These are phyloP conservation scores for Apiospora rasikravindrae DNA, from an alignment of 2,329 filamentous ascomycete species.

Conservation along the genomic window DNA sequence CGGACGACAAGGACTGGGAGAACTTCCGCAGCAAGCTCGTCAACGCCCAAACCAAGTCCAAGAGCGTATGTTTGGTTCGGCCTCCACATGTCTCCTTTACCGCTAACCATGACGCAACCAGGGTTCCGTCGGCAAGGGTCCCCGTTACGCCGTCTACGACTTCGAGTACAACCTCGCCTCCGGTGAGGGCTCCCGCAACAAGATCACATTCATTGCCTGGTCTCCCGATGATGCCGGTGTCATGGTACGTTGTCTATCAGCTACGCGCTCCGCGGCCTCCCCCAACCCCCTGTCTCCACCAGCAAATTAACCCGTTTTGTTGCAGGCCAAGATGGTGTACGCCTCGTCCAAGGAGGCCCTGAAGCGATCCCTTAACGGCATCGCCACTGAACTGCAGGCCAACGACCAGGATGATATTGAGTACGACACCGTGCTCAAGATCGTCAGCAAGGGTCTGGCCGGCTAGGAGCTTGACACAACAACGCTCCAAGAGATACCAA, in stretches of 20 bases:
- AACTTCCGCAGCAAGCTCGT: slow-evolving; percentile 78
- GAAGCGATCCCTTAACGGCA: slow-evolving; percentile 77
- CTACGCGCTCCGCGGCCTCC: not conserved
- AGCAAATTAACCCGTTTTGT: slow-evolving; percentile 28
- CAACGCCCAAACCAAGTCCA: slow-evolving; percentile 74
- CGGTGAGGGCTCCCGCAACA: slow-evolving; percentile 78
- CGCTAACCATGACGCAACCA: slow-evolving; percentile 45
- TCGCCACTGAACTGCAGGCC: slow-evolving; percentile 80
- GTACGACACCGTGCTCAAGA: slow-evolving; percentile 72
- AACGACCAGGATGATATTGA: slow-evolving; percentile 86
- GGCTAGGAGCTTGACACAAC: not conserved
- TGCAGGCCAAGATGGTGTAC: slow-evolving; percentile 86
- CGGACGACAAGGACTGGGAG: slow-evolving; percentile 70
- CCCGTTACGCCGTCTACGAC: slow-evolving; percentile 85
- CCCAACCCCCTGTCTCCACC: not conserved
- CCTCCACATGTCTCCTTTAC: slow-evolving; percentile 25
- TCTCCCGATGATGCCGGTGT: slow-evolving; percentile 80
- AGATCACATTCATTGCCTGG: slow-evolving; percentile 81
- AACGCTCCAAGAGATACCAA: slow-evolving; percentile 12
- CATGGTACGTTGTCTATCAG: slow-evolving; percentile 63
- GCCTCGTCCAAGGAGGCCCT: slow-evolving; percentile 86
- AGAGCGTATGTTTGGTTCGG: slow-evolving; percentile 56
- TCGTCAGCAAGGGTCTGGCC: slow-evolving; percentile 67
- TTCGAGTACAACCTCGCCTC: slow-evolving; percentile 76
- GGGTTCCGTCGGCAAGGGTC: slow-evolving; percentile 68